Base-by-base conservation (phyloP, 331 rosid genomes). In the Spiraea crenata region DNA sequence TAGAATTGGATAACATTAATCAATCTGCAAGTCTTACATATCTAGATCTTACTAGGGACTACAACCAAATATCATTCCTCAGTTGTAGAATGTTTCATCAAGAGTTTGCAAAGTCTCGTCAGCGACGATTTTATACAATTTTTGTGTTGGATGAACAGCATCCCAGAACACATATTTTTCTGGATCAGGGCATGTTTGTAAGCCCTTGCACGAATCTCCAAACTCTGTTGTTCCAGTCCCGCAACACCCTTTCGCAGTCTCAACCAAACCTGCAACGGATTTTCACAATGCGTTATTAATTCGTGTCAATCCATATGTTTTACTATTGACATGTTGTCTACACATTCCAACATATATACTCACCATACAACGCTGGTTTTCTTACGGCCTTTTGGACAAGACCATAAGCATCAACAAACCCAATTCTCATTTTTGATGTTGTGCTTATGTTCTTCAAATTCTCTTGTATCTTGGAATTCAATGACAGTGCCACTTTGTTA, bases 91-190 rank as follows among this genome's bases (percentile, higher is more conserved):
- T 20, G 69, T 16, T 58, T 8, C 46, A 9, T n/a, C 16, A 5
- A 80, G 44, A 45, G 89, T 63, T n/a, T 74, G 73, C 2, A 81
- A n/a, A 49, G 89, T 88, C 6, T 85, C 79, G 13, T 85, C 86
- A 4, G 89, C 95, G 4, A 90, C 41, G 57, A 86, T 81, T 76
- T 76, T 72, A 70, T 90, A 88, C 90, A 90, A 81, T 55, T 72
- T 79, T 60, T 90, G 57, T 3, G 96, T 82, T 6, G 95, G 95
- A 86, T 90, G 96, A 84, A 90, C 89, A 14, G 92, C 92, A 66
- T 90, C 96, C 96, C 96, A 90, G 79, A 84, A 90, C 13, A 84
- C 77, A 7, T 84, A 90, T 51, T 81, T 78, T 63, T 69, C 20
- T 44, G 95, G 81, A 70, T 90, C 81, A 7, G 34, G 45, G 71